phyloP scores from a whole-genome alignment of 768 basidiomycete species.

The Panaeolus papilionaceus region DNA sequence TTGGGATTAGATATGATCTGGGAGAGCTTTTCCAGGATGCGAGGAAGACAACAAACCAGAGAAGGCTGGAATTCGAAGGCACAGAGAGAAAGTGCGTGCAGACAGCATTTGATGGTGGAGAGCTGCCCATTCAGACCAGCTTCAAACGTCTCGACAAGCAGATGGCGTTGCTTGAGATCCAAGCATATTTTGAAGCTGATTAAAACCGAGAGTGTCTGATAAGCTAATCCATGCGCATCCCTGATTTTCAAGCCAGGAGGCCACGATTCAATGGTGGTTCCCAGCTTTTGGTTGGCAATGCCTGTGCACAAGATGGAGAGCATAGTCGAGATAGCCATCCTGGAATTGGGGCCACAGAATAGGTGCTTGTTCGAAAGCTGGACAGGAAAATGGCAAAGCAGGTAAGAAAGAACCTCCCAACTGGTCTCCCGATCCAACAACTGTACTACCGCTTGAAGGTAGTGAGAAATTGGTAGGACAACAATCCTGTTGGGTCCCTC shows the following conservation, averaged over 20 bases:
- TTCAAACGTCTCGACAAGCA: constrained; percentile 77
- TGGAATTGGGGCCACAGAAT: constrained; percentile 88
- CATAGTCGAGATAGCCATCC: constrained; percentile 65
- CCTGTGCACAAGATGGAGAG: constrained; percentile 71
- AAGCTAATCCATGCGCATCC: constrained; percentile 88
- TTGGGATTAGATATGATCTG: constrained; percentile 94
- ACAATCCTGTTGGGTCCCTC: constrained; percentile 44
- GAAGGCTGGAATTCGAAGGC: constrained; percentile 88
- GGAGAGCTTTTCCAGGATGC: constrained; percentile 85
- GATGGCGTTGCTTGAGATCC: constrained; percentile 66
- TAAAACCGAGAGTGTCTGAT: constrained; percentile 86
- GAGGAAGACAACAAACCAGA: constrained; percentile 78
- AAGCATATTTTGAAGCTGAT: constrained; percentile 88
- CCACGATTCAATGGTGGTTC: constrained; percentile 61
- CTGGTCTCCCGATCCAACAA: constrained; percentile 79
- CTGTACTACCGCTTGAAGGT: constrained; percentile 65
- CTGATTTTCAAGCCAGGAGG: constrained; percentile 67
- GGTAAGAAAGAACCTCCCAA: constrained; percentile 94
- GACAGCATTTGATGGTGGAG: constrained; percentile 84
- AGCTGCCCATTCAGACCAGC: constrained; percentile 72
- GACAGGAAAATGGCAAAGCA: constrained; percentile 88
- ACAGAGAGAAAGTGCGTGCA: constrained; percentile 87
- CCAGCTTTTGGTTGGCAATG: constrained; percentile 65
- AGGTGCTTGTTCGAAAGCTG: constrained; percentile 96
- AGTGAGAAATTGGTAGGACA: constrained; percentile 77